Conservation (phyloP, 768 basidiomycete genomes). For the Amanita rubescens region DNA sequence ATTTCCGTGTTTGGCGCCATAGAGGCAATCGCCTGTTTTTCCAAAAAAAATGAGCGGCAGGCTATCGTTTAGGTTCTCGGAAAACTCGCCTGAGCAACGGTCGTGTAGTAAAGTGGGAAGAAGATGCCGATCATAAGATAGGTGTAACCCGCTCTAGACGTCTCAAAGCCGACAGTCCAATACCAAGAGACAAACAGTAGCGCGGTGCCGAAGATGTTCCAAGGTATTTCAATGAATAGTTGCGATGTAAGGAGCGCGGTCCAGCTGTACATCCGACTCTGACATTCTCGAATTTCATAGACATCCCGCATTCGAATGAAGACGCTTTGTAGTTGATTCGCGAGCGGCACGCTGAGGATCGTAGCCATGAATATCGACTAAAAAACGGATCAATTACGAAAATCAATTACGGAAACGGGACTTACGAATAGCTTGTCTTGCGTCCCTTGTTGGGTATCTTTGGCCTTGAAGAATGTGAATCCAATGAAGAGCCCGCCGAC, state of each 20-base stretch:
- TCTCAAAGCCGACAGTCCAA: conserved; percentile 59
- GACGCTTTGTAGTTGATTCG: conserved; percentile 57
- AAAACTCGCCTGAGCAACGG: conserved; percentile 40
- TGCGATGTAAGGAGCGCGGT: conserved; percentile 49
- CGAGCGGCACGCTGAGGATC: conserved; percentile 44
- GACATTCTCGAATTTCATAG: conserved; percentile 63
- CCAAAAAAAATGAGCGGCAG: background rate
- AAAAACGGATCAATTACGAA: background rate
- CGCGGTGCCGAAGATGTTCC: conserved; percentile 51
- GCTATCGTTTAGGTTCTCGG: conserved; percentile 8
- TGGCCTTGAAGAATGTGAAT: conserved; percentile 56
- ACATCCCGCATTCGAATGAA: conserved; percentile 51
- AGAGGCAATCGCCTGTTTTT: conserved; percentile 44
- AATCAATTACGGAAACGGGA: conserved; percentile 12
- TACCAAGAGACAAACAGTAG: conserved; percentile 64
- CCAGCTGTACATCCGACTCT: conserved; percentile 63
- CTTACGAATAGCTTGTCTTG: conserved; percentile 62
- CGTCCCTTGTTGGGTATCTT: conserved; percentile 46
- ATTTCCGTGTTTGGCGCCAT: conserved; percentile 51
- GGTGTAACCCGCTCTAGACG: conserved; percentile 49
- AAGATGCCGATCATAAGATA: conserved; percentile 47
- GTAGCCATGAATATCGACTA: conserved; percentile 52
- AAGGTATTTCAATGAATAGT: conserved; percentile 51
- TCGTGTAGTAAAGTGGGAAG: conserved; percentile 55
- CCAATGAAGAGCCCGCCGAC: conserved; percentile 49